Percentiles rank a stretch among this genome's conserved stretches.
Conservation (phyloP, 495 filamentous ascomycete species). For the Oidiodendron maius region DNA sequence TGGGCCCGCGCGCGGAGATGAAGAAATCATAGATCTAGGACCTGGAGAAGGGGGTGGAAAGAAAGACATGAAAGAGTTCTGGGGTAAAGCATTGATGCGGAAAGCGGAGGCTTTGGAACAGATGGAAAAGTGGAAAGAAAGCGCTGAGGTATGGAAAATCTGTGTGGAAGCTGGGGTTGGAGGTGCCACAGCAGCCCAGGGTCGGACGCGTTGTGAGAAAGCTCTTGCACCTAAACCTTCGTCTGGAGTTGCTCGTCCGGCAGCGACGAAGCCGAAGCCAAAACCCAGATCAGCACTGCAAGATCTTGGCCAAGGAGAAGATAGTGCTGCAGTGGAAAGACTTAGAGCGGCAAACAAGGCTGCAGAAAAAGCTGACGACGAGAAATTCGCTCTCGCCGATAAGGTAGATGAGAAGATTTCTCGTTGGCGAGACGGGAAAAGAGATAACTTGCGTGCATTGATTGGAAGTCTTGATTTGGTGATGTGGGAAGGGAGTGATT, state of each 20-base stretch:
- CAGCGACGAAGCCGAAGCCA: constrained; percentile 28
- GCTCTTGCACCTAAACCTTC: constrained; percentile 57
- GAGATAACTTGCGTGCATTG: constrained; percentile 85
- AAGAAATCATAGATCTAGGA: constrained; percentile 65
- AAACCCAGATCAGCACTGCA: constrained; percentile 40
- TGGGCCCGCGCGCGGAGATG: constrained; percentile 68
- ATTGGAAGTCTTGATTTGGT: constrained; percentile 84
- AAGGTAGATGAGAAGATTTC: constrained; percentile 71
- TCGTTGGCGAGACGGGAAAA: constrained; percentile 80
- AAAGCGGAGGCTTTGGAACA: constrained; percentile 96
- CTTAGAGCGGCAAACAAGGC: constrained; percentile 77
- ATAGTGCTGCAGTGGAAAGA: constrained; percentile 64
- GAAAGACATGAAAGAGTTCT: constrained; percentile 90
- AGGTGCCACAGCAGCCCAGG: constrained; percentile 74
- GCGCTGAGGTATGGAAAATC: constrained; percentile 68
- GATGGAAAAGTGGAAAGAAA: constrained; percentile 88
- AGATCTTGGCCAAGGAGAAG: constrained; percentile 31
- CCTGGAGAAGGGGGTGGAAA: constrained; percentile 43
- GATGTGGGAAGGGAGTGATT: constrained; percentile 85
- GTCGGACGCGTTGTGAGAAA: constrained; percentile 85
- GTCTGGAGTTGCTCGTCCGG: neutral
- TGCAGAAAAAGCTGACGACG: constrained; percentile 78
- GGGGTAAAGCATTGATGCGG: constrained; percentile 83
- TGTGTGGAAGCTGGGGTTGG: constrained; percentile 82
- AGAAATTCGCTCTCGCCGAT: constrained; percentile 85